Evolutionary conservation across 192 early-diverging fungal species (phyloP), one percentile per base, ranked within the genome.

Genomic region (Dissophora globulifera): DNA sequence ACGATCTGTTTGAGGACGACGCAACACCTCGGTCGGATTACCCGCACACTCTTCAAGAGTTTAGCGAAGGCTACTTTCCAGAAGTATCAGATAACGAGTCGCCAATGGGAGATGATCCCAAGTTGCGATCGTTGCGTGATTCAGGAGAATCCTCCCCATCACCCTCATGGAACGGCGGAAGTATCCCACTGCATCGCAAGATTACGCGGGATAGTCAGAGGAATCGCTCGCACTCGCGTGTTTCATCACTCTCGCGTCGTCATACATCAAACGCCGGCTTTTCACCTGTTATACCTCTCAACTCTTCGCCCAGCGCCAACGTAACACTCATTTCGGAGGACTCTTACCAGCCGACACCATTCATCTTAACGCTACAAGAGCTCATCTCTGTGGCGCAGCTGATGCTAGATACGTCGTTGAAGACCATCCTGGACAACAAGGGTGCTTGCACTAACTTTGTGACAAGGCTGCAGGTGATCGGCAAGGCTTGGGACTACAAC

Each of bases 381-480:
- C 72, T 94, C 4, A 93, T 92, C 51, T 64, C 79, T 4, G 66
- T 89, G n/a, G 90, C 93, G 0, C 90, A 93, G 52, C 79, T 82
- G 12, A 88, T 94, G 48, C 78, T 95, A 13, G 93, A 95, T 66
- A 89, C 89, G 48, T 80, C 82, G 1, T 27, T 86, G 30, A 75
- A 79, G 31, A 61, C 85, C 0, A 83, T 87, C 15, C 54, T 93
- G 27, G 87, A 92, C 71, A 87, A 85, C 32, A 78, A 87, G 16
- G 82, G 83, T 10, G 79, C 81, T 1, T 90, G 87, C 48, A 84
- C 84, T 23, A 79, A 80, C n/a, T 69, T 88, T 40, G 86, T 93
- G 15, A 63, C 81, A 10, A 78, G 82, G 22, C 78, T 95, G 20
- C 85, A 89, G 41, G 62, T 62, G 0, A 83, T 91, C 27, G 91